Evolutionary conservation across 1,284 basidiomycete genomes (phyloP), one percentile per base, ranked within the genome.

Genomic region (Vanrija pseudolonga): DNA sequence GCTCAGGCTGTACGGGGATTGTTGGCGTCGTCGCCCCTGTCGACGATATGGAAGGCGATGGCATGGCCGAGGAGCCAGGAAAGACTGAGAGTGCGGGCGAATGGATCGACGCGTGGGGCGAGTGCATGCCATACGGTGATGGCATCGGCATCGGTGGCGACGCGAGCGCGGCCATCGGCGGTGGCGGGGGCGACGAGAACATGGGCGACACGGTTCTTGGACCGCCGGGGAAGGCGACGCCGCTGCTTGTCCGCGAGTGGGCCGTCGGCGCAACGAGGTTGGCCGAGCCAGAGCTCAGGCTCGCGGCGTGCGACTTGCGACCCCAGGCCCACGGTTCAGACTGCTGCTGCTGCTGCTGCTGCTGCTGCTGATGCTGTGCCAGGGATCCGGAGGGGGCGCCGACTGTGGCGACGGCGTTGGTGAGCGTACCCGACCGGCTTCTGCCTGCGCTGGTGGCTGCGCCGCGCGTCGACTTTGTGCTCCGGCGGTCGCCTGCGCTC

Each of bases 271-370:
- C 32, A 9, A 12, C 12, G 12, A 32, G 32, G 32, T 4, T 15
- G 12, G 32, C 14, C 32, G 32, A 32, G 12, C 32, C 32, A 4
- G 32, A 9, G 32, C 32, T 32, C 4, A 15, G 32, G 5, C 12
- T 32, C 12, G 32, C 8, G 4, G 40, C 24, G 19, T 28, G 26
- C 18, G 44, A n/a, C 45, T 51, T 57, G 41, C 56, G 51, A 1
- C 45, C 38, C 56, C 56, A 57, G 17, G 56, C 48, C 56, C 56
- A 57, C 6, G 56, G 51, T 3, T 32, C 40, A 17, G 18, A 39
- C 12, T 50, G 32, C 32, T 32, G 32, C 32, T 9, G 11, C 41
- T 3, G 17, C 26, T 26, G 48, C 24, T 26, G 6, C 11, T 50
- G 24, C 24, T 26, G 24, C 12, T 50, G 32, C 32, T 32, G 32